Percentiles rank a stretch among this genome's conserved stretches.
Conservation (phyloP, 306 rosid genomes). For the Medicago lupulina region DNA sequence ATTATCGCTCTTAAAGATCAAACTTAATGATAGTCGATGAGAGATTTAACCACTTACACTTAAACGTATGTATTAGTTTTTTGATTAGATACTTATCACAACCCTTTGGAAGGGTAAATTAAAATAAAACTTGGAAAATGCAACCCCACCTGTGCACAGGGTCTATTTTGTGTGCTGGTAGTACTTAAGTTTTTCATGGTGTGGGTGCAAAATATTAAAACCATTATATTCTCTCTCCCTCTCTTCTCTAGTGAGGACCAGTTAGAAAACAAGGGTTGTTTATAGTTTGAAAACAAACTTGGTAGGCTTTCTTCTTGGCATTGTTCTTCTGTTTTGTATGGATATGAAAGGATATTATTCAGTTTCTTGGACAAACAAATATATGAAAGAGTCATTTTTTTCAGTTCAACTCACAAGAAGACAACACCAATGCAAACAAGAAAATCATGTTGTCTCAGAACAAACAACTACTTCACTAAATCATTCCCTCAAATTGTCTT, state of each 20-base stretch:
- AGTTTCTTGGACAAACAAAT: conserved; percentile 58
- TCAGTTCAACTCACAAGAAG: conserved; percentile 59
- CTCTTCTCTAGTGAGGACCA: conserved; percentile 41
- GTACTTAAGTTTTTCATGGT: conserved; percentile 50
- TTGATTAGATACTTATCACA: background rate
- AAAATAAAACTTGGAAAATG: conserved; percentile 45
- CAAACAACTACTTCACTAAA: conserved; percentile 48
- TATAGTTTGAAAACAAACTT: conserved; percentile 55
- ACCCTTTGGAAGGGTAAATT: conserved; percentile 37
- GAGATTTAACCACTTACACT: too few species aligned
- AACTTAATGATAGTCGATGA: too few species aligned
- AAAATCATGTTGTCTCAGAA: conserved; percentile 53
- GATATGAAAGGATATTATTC: conserved; percentile 72
- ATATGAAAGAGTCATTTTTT: conserved; percentile 53
- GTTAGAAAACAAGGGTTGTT: conserved; percentile 42
- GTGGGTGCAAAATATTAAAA: conserved; percentile 54
- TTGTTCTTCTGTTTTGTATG: conserved; percentile 64
- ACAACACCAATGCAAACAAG: conserved; percentile 75
- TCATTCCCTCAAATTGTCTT: conserved; percentile 62
- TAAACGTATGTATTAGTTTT: background rate
- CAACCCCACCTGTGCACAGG: conserved; percentile 54
- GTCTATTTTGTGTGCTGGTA: conserved; percentile 52
- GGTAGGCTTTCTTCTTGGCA: conserved; percentile 42
- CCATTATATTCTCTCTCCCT: conserved; percentile 37
- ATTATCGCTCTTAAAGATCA: too few species aligned